phyloP scores from a whole-genome alignment of 441 rosid species.

The Hura crepitans region DNA sequence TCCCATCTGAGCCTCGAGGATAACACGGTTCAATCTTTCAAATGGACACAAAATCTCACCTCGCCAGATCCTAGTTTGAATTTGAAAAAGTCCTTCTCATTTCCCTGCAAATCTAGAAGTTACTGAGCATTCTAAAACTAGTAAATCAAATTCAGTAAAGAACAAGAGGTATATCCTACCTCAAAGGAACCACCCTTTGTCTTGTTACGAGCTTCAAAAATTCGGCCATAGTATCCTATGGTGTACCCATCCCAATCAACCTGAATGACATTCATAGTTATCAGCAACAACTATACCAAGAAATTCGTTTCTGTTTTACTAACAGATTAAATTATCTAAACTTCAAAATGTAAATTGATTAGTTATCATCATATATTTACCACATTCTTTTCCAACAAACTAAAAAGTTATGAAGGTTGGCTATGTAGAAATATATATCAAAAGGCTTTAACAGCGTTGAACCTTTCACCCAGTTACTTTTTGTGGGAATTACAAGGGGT shows the following conservation, averaged over 20 bases:
- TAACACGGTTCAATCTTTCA: constrained; percentile 6
- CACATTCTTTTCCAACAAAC: background rate
- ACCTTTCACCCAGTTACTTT: background rate
- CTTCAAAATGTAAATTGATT: background rate
- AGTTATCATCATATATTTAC: background rate
- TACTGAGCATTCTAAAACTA: constrained; percentile 7
- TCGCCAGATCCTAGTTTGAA: constrained; percentile 70
- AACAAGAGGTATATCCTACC: constrained; percentile 39
- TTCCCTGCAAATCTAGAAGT: constrained; percentile 56
- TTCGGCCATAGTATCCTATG: constrained; percentile 96
- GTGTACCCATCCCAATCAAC: constrained; percentile 99
- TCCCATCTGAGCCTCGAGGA: constrained; percentile 8
- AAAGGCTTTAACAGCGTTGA: background rate
- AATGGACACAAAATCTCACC: constrained; percentile 36
- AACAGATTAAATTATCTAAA: background rate
- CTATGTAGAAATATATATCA: background rate
- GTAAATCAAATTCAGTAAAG: constrained; percentile 12
- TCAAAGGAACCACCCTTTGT: constrained; percentile 94
- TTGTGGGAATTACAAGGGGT: background rate
- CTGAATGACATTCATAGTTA: constrained; percentile 33
- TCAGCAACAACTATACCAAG: no score
- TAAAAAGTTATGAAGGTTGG: background rate
- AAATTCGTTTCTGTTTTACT: background rate
- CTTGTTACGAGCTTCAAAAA: constrained; percentile 98
- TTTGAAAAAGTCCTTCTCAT: constrained; percentile 78